Evolutionary conservation across 495 filamentous ascomycete genomes (phyloP).

Genomic region (Penicillium egyptiacum): DNA sequence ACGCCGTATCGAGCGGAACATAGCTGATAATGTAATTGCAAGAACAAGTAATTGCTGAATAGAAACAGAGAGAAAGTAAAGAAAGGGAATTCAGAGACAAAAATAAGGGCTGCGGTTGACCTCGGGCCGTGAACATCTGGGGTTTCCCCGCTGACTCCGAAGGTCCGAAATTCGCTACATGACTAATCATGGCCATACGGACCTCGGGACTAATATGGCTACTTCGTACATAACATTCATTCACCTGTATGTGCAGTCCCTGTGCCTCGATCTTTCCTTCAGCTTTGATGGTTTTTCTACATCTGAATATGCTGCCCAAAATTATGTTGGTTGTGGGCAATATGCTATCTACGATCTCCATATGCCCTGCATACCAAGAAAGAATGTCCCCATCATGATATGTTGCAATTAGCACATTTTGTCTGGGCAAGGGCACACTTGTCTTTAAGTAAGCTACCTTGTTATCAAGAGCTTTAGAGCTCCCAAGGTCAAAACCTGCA

Average conservation of each 20-base stretch:
- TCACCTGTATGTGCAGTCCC: neutral
- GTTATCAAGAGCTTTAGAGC: no score
- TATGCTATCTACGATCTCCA: neutral
- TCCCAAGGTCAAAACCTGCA: no score
- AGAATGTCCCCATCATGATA: no score
- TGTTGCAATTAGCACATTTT: no score
- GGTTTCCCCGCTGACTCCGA: conserved; percentile 17
- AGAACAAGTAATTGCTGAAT: neutral
- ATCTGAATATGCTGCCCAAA: neutral
- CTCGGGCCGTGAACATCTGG: conserved; percentile 22
- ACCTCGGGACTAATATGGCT: neutral
- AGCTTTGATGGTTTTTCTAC: neutral
- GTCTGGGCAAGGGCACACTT: no score
- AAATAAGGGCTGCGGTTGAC: conserved; percentile 13
- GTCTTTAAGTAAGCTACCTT: no score
- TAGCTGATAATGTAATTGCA: conserved; percentile 12
- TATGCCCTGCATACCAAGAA: no score
- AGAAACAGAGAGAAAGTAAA: conserved; percentile 2
- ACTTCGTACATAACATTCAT: neutral
- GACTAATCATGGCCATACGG: neutral
- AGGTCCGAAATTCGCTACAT: conserved; percentile 5
- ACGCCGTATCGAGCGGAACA: conserved; percentile 43
- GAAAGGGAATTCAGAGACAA: neutral
- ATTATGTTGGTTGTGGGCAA: neutral
- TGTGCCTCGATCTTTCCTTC: neutral